phyloP scores from a whole-genome alignment of 768 basidiomycete genomes.

The Termitomyces sp. region DNA sequence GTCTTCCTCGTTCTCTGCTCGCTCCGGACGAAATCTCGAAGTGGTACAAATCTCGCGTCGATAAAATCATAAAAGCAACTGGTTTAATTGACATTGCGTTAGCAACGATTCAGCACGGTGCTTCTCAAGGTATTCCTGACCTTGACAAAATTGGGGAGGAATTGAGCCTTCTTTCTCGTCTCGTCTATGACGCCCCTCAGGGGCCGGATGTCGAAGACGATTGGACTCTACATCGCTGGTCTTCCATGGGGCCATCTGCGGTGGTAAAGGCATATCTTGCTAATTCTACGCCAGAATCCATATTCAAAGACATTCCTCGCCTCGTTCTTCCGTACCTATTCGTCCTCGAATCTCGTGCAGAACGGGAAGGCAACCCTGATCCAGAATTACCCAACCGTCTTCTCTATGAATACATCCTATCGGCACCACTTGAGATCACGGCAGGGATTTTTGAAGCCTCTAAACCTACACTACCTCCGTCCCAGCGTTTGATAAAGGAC shows the following conservation, averaged over 20 bases:
- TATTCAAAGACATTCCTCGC: slow-evolving; percentile 65
- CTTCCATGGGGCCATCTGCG: slow-evolving; percentile 56
- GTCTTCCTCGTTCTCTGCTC: slow-evolving; percentile 29
- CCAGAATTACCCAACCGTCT: slow-evolving; percentile 58
- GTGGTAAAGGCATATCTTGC: slow-evolving; percentile 76
- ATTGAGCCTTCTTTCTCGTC: slow-evolving; percentile 76
- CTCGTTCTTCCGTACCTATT: slow-evolving; percentile 92
- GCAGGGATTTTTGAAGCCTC: slow-evolving; percentile 85
- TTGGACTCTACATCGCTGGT: slow-evolving; percentile 80
- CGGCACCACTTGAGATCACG: slow-evolving; percentile 61
- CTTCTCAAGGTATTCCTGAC: slow-evolving; percentile 69
- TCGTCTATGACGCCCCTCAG: slow-evolving; percentile 79
- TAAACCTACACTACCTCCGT: slow-evolving; percentile 76
- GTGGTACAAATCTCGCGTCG: slow-evolving; percentile 77
- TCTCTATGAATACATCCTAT: slow-evolving; percentile 71
- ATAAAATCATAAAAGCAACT: slow-evolving; percentile 55
- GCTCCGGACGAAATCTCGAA: slow-evolving; percentile 48
- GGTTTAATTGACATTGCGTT: slow-evolving; percentile 83
- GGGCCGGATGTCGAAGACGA: slow-evolving; percentile 46
- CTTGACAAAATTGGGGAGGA: slow-evolving; percentile 92
- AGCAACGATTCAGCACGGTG: slow-evolving; percentile 80
- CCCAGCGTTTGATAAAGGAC: slow-evolving; percentile 72
- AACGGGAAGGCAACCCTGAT: slow-evolving; percentile 75
- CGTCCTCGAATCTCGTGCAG: slow-evolving; percentile 84
- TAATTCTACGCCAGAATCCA: slow-evolving; percentile 60